A percentile compares a stretch with the other conserved stretches of the same genome.
phyloP scores from a whole-genome alignment of 2,329 filamentous ascomycete species.

The Sporothrix curviconia region DNA sequence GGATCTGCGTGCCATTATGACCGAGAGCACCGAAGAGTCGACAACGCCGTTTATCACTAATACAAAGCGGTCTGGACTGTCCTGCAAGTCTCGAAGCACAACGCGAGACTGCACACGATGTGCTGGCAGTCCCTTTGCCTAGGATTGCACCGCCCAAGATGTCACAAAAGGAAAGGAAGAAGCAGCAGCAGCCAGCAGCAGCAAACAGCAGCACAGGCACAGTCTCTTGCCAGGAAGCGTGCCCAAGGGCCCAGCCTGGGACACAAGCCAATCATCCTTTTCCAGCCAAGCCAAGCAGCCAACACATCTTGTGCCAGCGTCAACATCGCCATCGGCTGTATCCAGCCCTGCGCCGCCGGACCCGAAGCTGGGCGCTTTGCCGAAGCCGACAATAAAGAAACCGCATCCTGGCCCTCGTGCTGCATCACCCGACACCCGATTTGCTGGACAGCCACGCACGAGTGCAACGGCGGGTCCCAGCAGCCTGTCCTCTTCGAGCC shows the following conservation, averaged over 20 bases:
- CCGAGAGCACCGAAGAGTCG: slow-evolving; percentile 47
- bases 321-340: neutral
- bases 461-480: slow-evolving; percentile 14
- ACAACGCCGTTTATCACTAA: slow-evolving; percentile 24
- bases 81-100: slow-evolving; percentile 48
- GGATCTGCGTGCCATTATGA: slow-evolving; percentile 72
- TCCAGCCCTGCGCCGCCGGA: slow-evolving; percentile 25
- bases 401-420: slow-evolving; percentile 38
- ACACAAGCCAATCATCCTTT: slow-evolving; percentile 25
- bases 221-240: slow-evolving; percentile 32
- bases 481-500: slow-evolving; percentile 8
- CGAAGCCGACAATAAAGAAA: slow-evolving; percentile 35
- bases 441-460: slow-evolving; percentile 49
- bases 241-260: slow-evolving; percentile 20
- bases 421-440: slow-evolving; percentile 57
- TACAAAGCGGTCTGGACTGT: slow-evolving; percentile 44
- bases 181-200: slow-evolving; percentile 63
- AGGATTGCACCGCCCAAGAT: slow-evolving; percentile 51
- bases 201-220: slow-evolving; percentile 50
- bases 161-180: slow-evolving; percentile 90
- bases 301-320: slow-evolving; percentile 2
- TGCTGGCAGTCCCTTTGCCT: slow-evolving; percentile 13
- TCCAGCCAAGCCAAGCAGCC: slow-evolving; percentile 17
- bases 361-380: slow-evolving; percentile 28
- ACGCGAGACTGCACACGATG: slow-evolving; percentile 23